Base-by-base conservation (phyloP, 2,329 filamentous ascomycete genomes). In the Myriosclerotinia duriaeana region DNA sequence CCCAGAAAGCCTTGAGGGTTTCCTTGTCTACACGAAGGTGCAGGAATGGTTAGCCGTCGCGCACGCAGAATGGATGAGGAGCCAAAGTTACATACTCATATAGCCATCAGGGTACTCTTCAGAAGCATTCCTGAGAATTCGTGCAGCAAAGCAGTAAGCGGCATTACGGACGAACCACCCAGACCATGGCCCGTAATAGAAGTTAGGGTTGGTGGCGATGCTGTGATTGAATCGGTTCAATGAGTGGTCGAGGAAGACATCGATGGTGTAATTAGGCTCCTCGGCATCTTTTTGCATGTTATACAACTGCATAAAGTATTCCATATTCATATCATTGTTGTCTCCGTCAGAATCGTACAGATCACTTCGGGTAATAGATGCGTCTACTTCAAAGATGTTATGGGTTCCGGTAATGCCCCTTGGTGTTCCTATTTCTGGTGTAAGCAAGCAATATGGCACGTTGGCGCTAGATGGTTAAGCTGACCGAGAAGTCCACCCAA, bases 351-450 rank as follows among this genome's bases (percentile, higher is more conserved):
- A 14, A 15, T n/a, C 58, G 64, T 72, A 75, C 0, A 85, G 73
- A 58, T 85, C 83, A 56, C 80, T 78, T 2, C 83, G 80, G 0
- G 82, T 84, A 59, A 78, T 77, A 53, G 82, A 84, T 0, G 79
- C 80, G 73, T 85, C 83, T 1, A 79, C 77, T 75, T 85, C 83
- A 70, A 84, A 80, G 65, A 80, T 79, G 71, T 84, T 83, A 72
- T 85, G 83, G 3, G 79, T 79, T 30, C 80, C 80, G 20, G 75
- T 73, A 4, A 85, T 76, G 5, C 82, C 82, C 15, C 77, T 78
- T 0, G 81, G 81, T 6, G 77, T 78, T 5, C 80, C 67, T 65
- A 79, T 34, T 34, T 34, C 30, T 34, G 30, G 30, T 26, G 30
- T 34, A 34, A 34, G 30, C 30, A 34, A 34, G 5, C 30, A 5